These are phyloP conservation scores for Draba incana DNA, from an alignment of 345 rosid genomes.

Conservation along the genomic window DNA sequence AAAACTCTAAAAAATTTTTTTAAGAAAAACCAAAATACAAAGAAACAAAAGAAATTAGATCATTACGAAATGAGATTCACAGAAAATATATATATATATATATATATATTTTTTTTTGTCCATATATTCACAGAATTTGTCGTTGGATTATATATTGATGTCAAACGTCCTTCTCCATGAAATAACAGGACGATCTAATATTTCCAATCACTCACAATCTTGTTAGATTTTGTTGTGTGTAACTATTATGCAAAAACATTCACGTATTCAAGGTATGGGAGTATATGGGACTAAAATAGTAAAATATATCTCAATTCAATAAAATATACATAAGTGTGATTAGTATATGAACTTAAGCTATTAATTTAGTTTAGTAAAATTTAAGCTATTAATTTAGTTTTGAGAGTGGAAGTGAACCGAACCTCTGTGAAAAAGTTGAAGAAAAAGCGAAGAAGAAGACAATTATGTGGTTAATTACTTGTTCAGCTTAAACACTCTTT, in stretches of 20 bases:
- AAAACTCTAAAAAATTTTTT: background rate
- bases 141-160: conserved; percentile 16
- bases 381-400: conserved; percentile 20
- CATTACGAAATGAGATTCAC: background rate
- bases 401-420: conserved; percentile 37
- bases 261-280: background rate
- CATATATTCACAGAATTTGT: conserved; percentile 31
- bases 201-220: conserved; percentile 27
- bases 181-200: conserved; percentile 19
- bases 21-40: background rate
- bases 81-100: too few relatives aligned
- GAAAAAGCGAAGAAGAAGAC: conserved; percentile 26
- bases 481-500: conserved; percentile 28
- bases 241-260: conserved; percentile 6
- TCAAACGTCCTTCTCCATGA: conserved; percentile 35
- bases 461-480: conserved; percentile 30
- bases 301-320: background rate
- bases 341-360: background rate
- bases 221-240: conserved; percentile 30
- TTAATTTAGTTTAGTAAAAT: conserved; percentile 12
- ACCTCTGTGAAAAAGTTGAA: conserved; percentile 33
- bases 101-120: conserved; percentile 13
- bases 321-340: background rate
- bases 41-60: background rate
- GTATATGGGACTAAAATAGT: background rate